These are phyloP conservation scores for Berberis vulgaris DNA, from an alignment of 164 flowering plant species.

Conservation along the genomic window DNA sequence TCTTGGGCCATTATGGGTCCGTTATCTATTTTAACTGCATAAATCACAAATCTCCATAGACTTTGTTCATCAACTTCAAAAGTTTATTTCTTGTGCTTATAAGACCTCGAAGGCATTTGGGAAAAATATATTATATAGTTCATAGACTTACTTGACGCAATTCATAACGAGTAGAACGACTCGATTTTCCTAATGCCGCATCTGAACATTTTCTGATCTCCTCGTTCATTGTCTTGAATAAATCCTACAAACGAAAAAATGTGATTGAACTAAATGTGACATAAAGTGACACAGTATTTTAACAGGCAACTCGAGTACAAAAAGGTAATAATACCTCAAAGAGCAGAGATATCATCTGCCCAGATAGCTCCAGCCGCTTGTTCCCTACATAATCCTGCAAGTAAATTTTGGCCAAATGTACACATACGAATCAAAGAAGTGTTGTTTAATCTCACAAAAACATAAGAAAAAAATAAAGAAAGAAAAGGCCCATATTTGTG, in stretches of 20 bases:
- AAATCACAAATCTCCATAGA: too few species aligned
- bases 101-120: neutral
- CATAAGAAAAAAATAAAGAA: constrained; percentile 2
- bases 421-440: neutral
- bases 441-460: neutral
- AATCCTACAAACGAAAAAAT: constrained; percentile 39
- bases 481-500: neutral
- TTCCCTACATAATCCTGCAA: constrained; percentile 95
- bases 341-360: constrained; percentile 74
- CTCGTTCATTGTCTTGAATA: constrained; percentile 75
- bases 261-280: neutral
- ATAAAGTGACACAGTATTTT: too few species aligned
- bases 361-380: constrained; percentile 91
- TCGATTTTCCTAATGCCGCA: constrained; percentile 22
- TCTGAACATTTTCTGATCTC: constrained; percentile 32
- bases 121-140: neutral
- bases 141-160: constrained; percentile 35
- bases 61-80: too few species aligned
- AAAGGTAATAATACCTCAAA: constrained; percentile 55
- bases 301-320: neutral
- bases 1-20: too few species aligned
- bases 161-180: constrained; percentile 49
- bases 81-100: too few species aligned
- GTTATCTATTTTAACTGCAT: too few species aligned
- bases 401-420: neutral